phyloP scores from a whole-genome alignment of 2,329 filamentous ascomycete genomes.

The Colletotrichum eleusines region DNA sequence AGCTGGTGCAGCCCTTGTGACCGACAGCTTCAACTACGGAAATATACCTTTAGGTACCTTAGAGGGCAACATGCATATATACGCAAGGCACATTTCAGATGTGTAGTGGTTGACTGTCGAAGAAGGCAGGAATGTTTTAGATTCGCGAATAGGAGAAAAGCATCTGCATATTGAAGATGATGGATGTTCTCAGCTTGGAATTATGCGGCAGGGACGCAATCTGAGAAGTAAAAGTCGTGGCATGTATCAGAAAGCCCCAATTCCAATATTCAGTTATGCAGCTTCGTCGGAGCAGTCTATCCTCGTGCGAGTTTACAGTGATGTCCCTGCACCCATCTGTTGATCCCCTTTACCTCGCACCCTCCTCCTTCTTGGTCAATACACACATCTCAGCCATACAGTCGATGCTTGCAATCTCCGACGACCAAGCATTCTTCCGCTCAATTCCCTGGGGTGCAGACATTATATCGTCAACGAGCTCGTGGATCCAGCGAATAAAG shows the following conservation, averaged over 20 bases:
- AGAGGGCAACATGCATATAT: no score
- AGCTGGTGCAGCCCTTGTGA: not conserved
- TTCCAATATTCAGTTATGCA: no score
- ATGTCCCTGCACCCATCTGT: no score
- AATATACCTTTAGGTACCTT: slow-evolving; percentile 55
- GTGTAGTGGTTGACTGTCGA: no score
- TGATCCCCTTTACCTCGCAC: not conserved
- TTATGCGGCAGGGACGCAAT: no score
- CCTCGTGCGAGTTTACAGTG: not conserved
- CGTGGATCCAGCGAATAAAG: not conserved
- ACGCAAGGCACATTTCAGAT: no score
- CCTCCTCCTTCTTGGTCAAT: not conserved
- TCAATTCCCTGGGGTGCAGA: not conserved
- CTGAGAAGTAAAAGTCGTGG: no score
- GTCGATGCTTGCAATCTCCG: not conserved
- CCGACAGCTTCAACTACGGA: slow-evolving; percentile 42
- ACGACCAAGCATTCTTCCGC: not conserved
- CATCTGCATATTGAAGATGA: no score
- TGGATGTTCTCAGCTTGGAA: no score
- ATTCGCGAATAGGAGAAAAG: no score
- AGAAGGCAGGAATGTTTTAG: no score
- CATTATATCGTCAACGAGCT: not conserved
- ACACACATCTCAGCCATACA: not conserved
- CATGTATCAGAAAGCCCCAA: no score
- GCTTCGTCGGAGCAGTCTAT: not conserved